phyloP scores from a whole-genome alignment of 1,284 basidiomycete species.

The Ceratobasidium sp. region DNA sequence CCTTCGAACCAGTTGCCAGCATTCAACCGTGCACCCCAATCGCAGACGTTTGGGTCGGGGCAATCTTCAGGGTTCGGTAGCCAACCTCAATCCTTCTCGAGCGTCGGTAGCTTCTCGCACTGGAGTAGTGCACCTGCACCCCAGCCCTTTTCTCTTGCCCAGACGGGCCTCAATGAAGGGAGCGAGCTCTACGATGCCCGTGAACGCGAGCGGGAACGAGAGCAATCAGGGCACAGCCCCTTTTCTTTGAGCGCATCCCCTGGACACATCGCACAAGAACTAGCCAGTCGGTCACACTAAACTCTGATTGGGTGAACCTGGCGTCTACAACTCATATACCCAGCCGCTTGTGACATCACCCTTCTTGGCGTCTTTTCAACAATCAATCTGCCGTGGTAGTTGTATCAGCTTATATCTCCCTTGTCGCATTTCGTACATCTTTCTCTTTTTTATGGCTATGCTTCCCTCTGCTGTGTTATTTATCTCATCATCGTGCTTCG shows the following conservation, averaged over 20 bases:
- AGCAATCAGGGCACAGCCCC: slow-evolving; percentile 46
- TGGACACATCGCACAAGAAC: slow-evolving; percentile 22
- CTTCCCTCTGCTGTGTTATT: slow-evolving; percentile 18
- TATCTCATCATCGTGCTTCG: slow-evolving; percentile 30
- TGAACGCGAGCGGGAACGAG: slow-evolving; percentile 59
- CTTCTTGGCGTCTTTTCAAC: slow-evolving; percentile 3
- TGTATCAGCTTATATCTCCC: slow-evolving; percentile 31
- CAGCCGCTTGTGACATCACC: slow-evolving; percentile 22
- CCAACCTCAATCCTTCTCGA: slow-evolving; percentile 36
- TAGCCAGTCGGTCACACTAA: slow-evolving; percentile 10
- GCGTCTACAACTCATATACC: slow-evolving; percentile 11
- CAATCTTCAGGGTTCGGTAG: slow-evolving; percentile 20
- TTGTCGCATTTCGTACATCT: slow-evolving; percentile 25
- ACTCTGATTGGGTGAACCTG: not conserved
- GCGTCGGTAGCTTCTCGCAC: slow-evolving; percentile 40
- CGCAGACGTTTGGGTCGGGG: slow-evolving; percentile 24
- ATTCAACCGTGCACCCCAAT: slow-evolving; percentile 30
- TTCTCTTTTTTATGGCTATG: slow-evolving; percentile 28
- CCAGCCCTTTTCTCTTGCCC: slow-evolving; percentile 34
- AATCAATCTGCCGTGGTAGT: slow-evolving; percentile 15
- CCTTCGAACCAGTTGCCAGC: slow-evolving; percentile 8
- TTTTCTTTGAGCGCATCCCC: slow-evolving; percentile 33
- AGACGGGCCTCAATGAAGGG: slow-evolving; percentile 43
- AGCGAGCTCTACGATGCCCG: slow-evolving; percentile 37
- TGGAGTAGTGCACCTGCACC: slow-evolving; percentile 34